A percentile compares a stretch with the other conserved stretches of the same genome.
phyloP scores from a whole-genome alignment of 176 grass and related monocot genomes.

The Eleusine indica region DNA sequence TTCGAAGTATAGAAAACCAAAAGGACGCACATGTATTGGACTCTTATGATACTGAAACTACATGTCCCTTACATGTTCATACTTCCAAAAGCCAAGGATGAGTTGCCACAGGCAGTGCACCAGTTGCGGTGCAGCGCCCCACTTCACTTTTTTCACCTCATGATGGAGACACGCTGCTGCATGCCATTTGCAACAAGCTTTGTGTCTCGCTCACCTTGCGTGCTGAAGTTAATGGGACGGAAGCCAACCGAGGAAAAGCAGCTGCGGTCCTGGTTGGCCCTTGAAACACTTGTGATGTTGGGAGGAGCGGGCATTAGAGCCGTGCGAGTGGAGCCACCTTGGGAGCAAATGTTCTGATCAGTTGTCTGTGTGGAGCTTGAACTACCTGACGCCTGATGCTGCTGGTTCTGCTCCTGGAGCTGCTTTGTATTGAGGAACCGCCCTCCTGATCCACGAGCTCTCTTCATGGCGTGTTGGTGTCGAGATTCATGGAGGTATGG shows the following conservation, averaged over 20 bases:
- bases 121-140: constrained; percentile 24
- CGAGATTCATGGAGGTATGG: constrained; percentile 99
- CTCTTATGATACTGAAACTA: constrained; percentile 37
- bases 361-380: constrained; percentile 37
- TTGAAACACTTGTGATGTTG: constrained; percentile 41
- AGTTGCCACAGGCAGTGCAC: constrained; percentile 72
- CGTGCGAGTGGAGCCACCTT: background rate
- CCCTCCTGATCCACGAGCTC: constrained; percentile 87
- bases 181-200: constrained; percentile 32
- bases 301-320: constrained; percentile 41
- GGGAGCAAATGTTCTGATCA: constrained; percentile 31
- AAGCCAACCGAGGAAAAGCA: constrained; percentile 46
- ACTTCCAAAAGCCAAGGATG: constrained; percentile 93
- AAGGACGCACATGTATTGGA: constrained; percentile 4
- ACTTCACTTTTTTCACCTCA: constrained; percentile 41
- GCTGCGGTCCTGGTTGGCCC: constrained; percentile 47
- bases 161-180: constrained; percentile 45
- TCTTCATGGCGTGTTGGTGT: constrained; percentile 91
- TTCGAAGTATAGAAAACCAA: constrained; percentile 20
- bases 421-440: constrained; percentile 93
- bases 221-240: constrained; percentile 24
- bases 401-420: constrained; percentile 55
- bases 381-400: constrained; percentile 26
- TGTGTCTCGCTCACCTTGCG: constrained; percentile 37
- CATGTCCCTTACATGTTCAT: constrained; percentile 44